These are phyloP conservation scores for Coniochaeta hoffmannii DNA, from an alignment of 2,329 filamentous ascomycete species.

Conservation along the genomic window DNA sequence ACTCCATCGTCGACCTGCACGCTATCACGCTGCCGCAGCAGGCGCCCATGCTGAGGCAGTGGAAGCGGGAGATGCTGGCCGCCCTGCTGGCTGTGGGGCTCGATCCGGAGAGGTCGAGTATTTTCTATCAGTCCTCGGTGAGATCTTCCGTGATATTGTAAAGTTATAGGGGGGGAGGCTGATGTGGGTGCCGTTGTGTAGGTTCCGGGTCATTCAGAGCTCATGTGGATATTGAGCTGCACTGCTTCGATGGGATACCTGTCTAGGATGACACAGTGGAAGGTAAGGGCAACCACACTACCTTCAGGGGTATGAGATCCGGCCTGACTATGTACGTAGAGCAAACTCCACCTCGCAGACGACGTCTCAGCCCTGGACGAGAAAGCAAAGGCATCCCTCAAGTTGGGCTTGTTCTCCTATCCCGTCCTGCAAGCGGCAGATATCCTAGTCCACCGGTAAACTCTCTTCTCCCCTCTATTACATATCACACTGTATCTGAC, in stretches of 20 bases:
- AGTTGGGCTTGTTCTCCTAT: slow-evolving; percentile 90
- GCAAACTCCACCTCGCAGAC: slow-evolving; percentile 61
- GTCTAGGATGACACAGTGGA: slow-evolving; percentile 99
- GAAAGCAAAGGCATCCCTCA: slow-evolving; percentile 53
- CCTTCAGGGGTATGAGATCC: not conserved
- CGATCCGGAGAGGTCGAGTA: slow-evolving; percentile 63
- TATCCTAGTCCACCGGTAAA: slow-evolving; percentile 73
- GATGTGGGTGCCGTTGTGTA: slow-evolving; percentile 20
- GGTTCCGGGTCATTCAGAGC: slow-evolving; percentile 73
- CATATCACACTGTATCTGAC: not conserved
- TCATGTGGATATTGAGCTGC: slow-evolving; percentile 97
- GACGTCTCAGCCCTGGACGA: slow-evolving; percentile 51
- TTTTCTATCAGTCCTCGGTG: slow-evolving; percentile 80
- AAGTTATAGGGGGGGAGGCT: not conserved
- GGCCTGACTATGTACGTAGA: slow-evolving; percentile 35
- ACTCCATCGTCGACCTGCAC: slow-evolving; percentile 88
- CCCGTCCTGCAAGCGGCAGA: slow-evolving; percentile 94
- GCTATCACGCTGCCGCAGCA: slow-evolving; percentile 77
- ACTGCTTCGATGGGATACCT: slow-evolving; percentile 88
- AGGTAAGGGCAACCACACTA: slow-evolving; percentile 54
- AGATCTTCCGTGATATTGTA: slow-evolving; percentile 17
- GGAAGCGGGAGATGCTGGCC: slow-evolving; percentile 69
- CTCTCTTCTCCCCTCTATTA: not conserved
- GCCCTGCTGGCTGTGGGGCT: slow-evolving; percentile 78
- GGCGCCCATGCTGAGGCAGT: slow-evolving; percentile 49